A percentile compares a stretch with the other conserved stretches of the same genome.
Evolutionary conservation across 768 basidiomycete genomes (phyloP).

Genomic region (Termitomyces sp.): DNA sequence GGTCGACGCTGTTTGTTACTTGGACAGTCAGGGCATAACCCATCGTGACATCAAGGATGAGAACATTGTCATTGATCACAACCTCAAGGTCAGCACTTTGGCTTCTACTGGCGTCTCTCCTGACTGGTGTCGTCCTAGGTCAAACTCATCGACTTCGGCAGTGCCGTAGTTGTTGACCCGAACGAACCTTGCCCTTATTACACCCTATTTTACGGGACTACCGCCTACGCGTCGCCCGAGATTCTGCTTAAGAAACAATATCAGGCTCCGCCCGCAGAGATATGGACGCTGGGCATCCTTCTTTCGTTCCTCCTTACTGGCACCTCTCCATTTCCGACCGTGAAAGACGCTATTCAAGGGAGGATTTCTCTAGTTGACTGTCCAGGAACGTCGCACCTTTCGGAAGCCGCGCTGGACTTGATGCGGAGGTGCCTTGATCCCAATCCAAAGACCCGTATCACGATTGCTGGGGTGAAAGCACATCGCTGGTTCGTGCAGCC

Average conservation of each 20-base stretch:
- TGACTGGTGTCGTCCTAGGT: conserved; percentile 40
- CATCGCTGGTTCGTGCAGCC: conserved; percentile 69
- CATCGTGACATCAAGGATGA: conserved; percentile 99
- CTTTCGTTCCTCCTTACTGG: conserved; percentile 94
- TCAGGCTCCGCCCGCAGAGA: conserved; percentile 89
- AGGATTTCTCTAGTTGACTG: conserved; percentile 47
- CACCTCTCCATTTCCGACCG: conserved; percentile 87
- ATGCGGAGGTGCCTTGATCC: conserved; percentile 80
- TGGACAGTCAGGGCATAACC: conserved; percentile 78
- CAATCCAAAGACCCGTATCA: conserved; percentile 74
- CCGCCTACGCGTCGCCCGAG: conserved; percentile 94
- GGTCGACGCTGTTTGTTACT: conserved; percentile 77
- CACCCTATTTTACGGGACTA: conserved; percentile 84
- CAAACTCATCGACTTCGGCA: conserved; percentile 95
- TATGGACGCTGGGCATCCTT: conserved; percentile 95
- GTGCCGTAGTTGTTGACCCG: conserved; percentile 73
- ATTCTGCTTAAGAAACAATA: conserved; percentile 86
- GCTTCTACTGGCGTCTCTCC: neutral
- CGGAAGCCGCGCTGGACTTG: conserved; percentile 50
- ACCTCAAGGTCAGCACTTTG: conserved; percentile 50
- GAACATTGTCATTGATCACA: conserved; percentile 76
- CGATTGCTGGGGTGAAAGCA: conserved; percentile 73
- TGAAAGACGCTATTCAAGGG: conserved; percentile 71
- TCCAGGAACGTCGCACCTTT: conserved; percentile 27
- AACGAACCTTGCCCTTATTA: conserved; percentile 59